Conservation (phyloP, 768 basidiomycete genomes). For the Pleurotus citrinopileatus region DNA sequence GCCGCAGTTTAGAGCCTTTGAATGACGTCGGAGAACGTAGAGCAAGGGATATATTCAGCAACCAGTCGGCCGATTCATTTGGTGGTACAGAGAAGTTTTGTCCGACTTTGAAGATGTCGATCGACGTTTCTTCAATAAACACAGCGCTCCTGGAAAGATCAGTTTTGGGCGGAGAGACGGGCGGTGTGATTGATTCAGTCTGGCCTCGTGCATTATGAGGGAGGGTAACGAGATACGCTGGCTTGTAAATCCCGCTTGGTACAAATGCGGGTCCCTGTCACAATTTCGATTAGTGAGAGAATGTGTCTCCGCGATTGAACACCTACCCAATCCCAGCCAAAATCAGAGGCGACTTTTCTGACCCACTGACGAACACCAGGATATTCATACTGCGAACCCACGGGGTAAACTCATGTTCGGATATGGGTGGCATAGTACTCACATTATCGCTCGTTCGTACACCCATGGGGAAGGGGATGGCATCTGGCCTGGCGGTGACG, state of each 20-base stretch:
- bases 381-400: conserved; percentile 45
- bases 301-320: neutral
- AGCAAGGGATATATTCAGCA: conserved; percentile 51
- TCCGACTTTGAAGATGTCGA: conserved; percentile 55
- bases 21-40: conserved; percentile 39
- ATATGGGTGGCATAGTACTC: conserved; percentile 7
- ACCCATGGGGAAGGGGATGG: conserved; percentile 37
- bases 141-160: conserved; percentile 22
- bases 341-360: conserved; percentile 51
- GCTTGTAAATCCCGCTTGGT: conserved; percentile 52
- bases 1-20: conserved; percentile 31
- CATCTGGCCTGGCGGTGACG: conserved; percentile 46
- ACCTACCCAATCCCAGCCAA: conserved; percentile 61
- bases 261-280: conserved; percentile 54
- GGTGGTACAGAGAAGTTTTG: conserved; percentile 42
- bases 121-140: conserved; percentile 48
- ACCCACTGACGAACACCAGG: conserved; percentile 45
- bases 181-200: neutral
- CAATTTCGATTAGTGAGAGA: neutral
- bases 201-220: conserved; percentile 6
- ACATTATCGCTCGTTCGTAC: conserved; percentile 26
- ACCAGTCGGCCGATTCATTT: conserved; percentile 48
- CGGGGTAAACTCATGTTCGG: neutral
- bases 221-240: conserved; percentile 49
- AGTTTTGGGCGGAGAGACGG: neutral